Percentiles rank a stretch among this genome's conserved stretches.
These are phyloP conservation scores for Arctostaphylos glauca DNA, from an alignment of 148 eudicot species.

Conservation along the genomic window DNA sequence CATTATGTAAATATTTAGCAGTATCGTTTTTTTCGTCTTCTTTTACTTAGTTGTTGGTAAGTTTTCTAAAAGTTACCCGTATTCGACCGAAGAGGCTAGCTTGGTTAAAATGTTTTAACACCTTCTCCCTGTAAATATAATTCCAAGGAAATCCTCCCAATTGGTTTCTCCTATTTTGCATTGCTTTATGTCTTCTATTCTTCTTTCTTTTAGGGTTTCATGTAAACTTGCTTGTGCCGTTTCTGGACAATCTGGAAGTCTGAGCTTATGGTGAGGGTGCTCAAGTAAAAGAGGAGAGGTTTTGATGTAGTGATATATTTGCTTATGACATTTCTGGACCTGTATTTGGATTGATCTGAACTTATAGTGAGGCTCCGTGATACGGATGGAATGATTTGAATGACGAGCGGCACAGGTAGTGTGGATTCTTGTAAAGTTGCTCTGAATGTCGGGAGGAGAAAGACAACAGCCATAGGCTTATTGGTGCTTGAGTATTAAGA, in stretches of 20 bases:
- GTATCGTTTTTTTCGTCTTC: neutral
- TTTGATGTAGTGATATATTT: neutral
- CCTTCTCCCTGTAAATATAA: constrained; percentile 5
- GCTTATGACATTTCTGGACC: no score
- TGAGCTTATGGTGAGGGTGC: neutral
- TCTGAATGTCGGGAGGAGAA: no score
- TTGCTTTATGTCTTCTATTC: neutral
- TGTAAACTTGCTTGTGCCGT: neutral
- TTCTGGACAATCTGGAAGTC: neutral
- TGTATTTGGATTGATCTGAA: no score
- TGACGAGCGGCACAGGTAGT: no score
- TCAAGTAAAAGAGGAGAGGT: neutral
- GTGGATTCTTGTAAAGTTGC: no score
- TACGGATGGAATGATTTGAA: no score
- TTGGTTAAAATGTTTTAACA: neutral
- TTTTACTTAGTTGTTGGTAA: neutral
- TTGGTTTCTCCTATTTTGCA: neutral
- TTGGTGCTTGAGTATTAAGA: no score
- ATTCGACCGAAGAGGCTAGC: neutral
- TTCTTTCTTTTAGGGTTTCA: neutral
- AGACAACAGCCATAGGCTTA: no score
- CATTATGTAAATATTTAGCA: constrained; percentile 7
- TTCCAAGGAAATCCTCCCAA: neutral
- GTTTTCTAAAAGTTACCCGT: constrained; percentile 6
- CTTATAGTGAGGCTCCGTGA: neutral